A percentile compares a stretch with the other conserved stretches of the same genome.
Conservation (phyloP, 768 basidiomycete species). For the Mycena maculata region DNA sequence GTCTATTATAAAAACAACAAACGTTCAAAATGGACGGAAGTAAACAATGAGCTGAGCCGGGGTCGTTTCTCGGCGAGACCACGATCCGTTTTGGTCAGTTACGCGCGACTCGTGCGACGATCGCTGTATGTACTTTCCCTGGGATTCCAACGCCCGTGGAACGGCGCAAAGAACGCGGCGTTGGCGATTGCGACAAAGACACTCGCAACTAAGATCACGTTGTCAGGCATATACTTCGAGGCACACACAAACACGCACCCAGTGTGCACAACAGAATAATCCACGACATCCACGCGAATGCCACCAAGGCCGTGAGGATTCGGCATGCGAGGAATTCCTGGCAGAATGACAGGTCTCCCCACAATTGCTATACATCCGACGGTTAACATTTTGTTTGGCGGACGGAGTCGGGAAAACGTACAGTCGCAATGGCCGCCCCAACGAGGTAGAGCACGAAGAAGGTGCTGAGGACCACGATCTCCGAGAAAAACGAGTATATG, state of each 20-base stretch:
- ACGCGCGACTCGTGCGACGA: slow-evolving; percentile 28
- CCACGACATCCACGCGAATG: slow-evolving; percentile 77
- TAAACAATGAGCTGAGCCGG: background rate
- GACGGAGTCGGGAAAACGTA: slow-evolving; percentile 49
- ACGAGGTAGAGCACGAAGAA: slow-evolving; percentile 75
- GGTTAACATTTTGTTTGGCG: background rate
- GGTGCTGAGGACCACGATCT: slow-evolving; percentile 61
- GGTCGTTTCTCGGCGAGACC: too few relatives aligned
- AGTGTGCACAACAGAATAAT: slow-evolving; percentile 42
- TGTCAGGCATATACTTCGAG: background rate
- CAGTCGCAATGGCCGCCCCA: slow-evolving; percentile 70
- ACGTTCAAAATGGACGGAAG: too few relatives aligned
- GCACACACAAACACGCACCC: slow-evolving; percentile 1
- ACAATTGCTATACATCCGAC: slow-evolving; percentile 54
- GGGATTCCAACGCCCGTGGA: slow-evolving; percentile 36
- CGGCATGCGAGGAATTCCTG: slow-evolving; percentile 64
- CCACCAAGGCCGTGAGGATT: slow-evolving; percentile 71
- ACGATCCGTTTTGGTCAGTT: background rate
- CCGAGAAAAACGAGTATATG: slow-evolving; percentile 56
- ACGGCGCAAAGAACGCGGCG: slow-evolving; percentile 31
- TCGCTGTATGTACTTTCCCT: slow-evolving; percentile 33
- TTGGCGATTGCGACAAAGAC: slow-evolving; percentile 29
- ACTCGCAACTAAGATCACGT: slow-evolving; percentile 18
- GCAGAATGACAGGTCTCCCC: slow-evolving; percentile 70
- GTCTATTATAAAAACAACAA: too few relatives aligned